A percentile compares a stretch with the other conserved stretches of the same genome.
Evolutionary conservation across 1,284 basidiomycete genomes (phyloP).

Genomic region (Rhodotorula sp.): DNA sequence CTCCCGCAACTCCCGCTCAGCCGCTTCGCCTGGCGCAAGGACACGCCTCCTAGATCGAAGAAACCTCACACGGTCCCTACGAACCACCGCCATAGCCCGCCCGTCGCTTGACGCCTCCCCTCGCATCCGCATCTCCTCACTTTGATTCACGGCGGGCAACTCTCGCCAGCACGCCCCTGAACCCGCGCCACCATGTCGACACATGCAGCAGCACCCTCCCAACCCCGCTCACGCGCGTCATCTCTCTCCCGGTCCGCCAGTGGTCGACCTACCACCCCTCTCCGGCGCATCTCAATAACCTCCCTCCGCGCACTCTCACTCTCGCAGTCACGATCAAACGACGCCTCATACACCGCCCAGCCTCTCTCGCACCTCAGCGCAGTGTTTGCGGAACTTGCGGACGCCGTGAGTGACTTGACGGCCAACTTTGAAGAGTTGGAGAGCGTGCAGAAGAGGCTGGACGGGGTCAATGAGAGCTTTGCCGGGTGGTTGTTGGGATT

Average conservation of each 20-base stretch:
- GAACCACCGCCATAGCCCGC: too few relatives aligned
- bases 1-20: background rate
- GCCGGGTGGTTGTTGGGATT: conserved; percentile 49
- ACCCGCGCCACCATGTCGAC: background rate
- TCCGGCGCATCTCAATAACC: conserved; percentile 32
- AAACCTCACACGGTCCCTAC: too few relatives aligned
- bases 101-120: too few relatives aligned
- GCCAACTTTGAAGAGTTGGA: conserved; percentile 46
- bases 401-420: conserved; percentile 46
- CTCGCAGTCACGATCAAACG: conserved; percentile 9
- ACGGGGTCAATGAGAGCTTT: conserved; percentile 50
- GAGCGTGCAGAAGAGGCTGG: conserved; percentile 45
- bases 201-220: background rate
- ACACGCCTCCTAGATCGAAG: too few relatives aligned
- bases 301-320: conserved; percentile 34
- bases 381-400: conserved; percentile 48
- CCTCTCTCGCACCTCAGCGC: conserved; percentile 47
- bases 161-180: too few relatives aligned
- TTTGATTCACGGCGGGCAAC: too few relatives aligned
- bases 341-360: conserved; percentile 29
- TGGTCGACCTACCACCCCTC: conserved; percentile 33
- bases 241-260: conserved; percentile 4
- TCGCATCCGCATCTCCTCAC: too few relatives aligned
- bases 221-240: conserved; percentile 11
- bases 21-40: too few relatives aligned